Conservation (phyloP, 2,329 filamentous ascomycete species). For the Claviceps pusilla region DNA sequence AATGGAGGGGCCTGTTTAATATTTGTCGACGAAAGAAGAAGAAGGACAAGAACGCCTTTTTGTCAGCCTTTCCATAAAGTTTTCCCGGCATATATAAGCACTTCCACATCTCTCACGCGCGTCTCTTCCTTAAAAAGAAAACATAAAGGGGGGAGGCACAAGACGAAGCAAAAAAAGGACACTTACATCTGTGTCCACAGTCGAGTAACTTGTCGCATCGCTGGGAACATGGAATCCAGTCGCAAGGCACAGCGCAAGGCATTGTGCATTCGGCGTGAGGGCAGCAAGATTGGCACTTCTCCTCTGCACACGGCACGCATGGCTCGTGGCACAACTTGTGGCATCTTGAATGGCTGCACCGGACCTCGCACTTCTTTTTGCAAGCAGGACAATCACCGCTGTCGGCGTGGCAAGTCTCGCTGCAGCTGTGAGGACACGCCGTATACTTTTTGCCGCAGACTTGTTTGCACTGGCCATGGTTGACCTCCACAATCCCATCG, state of each 20-base stretch:
- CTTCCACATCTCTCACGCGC: too few relatives aligned
- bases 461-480: constrained; percentile 34
- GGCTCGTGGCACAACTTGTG: constrained; percentile 40
- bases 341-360: constrained; percentile 43
- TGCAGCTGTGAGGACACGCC: constrained; percentile 43
- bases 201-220: constrained; percentile 37
- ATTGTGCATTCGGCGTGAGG: constrained; percentile 35
- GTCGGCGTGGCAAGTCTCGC: constrained; percentile 34
- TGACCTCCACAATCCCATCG: constrained; percentile 12
- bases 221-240: constrained; percentile 48
- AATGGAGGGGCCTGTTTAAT: constrained; percentile 30
- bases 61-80: too few relatives aligned
- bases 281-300: constrained; percentile 38
- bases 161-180: too few relatives aligned
- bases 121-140: neutral
- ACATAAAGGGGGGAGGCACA: too few relatives aligned
- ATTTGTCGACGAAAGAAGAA: neutral
- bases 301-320: constrained; percentile 45
- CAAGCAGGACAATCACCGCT: constrained; percentile 33
- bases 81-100: too few relatives aligned
- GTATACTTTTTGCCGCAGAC: constrained; percentile 33
- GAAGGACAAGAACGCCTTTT: too few relatives aligned
- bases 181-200: constrained; percentile 46
- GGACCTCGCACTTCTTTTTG: constrained; percentile 33
- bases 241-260: constrained; percentile 53